Evolutionary conservation across 345 rosid species (phyloP), one percentile per base, ranked within the genome.

Genomic region (Moringa oleifera): DNA sequence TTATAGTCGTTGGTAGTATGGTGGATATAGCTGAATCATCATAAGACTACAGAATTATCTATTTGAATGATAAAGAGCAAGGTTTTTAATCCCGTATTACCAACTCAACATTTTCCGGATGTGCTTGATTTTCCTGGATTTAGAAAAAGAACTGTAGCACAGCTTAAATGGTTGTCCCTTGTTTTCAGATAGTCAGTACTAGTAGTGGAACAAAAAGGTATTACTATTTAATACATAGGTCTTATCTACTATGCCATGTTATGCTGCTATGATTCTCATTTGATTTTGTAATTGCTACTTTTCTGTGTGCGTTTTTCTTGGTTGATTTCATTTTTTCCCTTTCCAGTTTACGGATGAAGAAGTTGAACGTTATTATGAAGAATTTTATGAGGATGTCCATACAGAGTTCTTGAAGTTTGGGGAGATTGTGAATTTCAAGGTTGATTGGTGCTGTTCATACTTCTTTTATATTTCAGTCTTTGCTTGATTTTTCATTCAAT

Each of bases 371-470:
- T 66, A 75, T 73, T 94, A 83, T 67, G 92, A 94, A 77, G 97
- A 94, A 72, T 90, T 94, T 80, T 94, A 94, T 51, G 97, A 90
- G 75, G 99, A 94, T 74, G 97, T 90, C 56, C 99, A 90, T 74
- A 88, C 99, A 23, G 99, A 94, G 80, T 90, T 94, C 73, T 77
- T 82, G 79, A 94, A 90, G 79, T 94, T 72, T 72, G 99, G 99
- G 57, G 97, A 90, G 75, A 82, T 90, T 73, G 79, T 94, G 41
- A 94, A 94, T 77, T 94, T 94, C 74, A 94, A 94, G 97, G 98
- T 93, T 51, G 75, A 58, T 67, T n/a, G 45, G 46, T 73, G 25
- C 51, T 23, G 25, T 71, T 25, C 56, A 12, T 69, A 41, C 50
- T 51, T 55, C 2, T 25, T 6, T 23, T 10, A 13, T 41, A n/a